Evolutionary conservation across 2,329 filamentous ascomycete species (phyloP).

Genomic region (Passalora sequoiae): DNA sequence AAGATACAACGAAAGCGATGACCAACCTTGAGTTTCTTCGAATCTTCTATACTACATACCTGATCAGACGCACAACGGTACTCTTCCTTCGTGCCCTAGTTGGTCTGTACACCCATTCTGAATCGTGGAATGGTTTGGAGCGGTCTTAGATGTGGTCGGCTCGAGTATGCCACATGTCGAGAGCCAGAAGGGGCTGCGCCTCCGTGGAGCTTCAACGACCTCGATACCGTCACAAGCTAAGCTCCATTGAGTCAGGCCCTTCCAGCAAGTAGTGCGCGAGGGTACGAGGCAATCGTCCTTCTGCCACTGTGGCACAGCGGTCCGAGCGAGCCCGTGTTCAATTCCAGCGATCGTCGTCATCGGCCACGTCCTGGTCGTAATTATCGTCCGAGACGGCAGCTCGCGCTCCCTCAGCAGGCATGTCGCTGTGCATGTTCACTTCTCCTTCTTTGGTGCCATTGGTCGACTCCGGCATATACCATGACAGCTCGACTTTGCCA

Average conservation of each 20-base stretch:
- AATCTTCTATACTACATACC: slow-evolving; percentile 4
- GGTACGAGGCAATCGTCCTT: background rate
- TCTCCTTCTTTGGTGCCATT: slow-evolving; percentile 4
- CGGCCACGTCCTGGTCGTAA: slow-evolving; percentile 17
- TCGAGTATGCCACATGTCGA: background rate
- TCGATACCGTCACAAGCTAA: background rate
- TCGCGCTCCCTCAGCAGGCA: background rate
- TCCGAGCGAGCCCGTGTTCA: background rate
- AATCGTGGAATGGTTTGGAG: slow-evolving; percentile 4
- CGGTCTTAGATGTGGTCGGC: slow-evolving; percentile 1
- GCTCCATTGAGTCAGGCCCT: background rate
- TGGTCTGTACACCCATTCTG: slow-evolving; percentile 3
- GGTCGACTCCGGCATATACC: slow-evolving; percentile 39
- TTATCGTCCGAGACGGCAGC: background rate
- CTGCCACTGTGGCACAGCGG: background rate
- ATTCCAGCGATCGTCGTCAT: slow-evolving; percentile 24
- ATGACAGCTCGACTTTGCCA: slow-evolving; percentile 60
- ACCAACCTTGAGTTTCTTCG: background rate
- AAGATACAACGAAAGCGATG: background rate
- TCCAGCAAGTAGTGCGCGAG: background rate
- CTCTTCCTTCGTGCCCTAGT: slow-evolving; percentile 1
- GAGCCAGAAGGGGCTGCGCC: slow-evolving; percentile 9
- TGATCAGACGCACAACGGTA: background rate
- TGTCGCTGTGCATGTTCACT: slow-evolving; percentile 3
- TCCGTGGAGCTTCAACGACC: background rate